Base-by-base conservation (phyloP, 257 asterid species). In the Plectranthus barbatus region DNA sequence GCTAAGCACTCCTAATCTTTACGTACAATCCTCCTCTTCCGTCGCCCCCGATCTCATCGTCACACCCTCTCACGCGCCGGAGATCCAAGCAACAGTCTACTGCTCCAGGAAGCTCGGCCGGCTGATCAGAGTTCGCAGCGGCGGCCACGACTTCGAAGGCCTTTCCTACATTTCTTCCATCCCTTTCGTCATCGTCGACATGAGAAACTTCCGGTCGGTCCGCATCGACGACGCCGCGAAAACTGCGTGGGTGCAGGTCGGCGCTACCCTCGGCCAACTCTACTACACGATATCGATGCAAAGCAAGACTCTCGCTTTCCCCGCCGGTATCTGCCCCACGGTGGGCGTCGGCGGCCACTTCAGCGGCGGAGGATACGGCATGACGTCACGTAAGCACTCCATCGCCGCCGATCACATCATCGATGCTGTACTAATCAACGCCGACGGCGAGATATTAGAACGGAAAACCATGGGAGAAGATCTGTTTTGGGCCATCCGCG, bases 141-240 rank as follows among this genome's bases (percentile, higher is more conserved):
- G 68, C 26, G 68, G 68, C 50, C 68, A 63, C 14, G 68, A 62
- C n/a, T n/a, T n/a, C n/a, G n/a, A n/a, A n/a, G n/a, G n/a, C n/a
- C n/a, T n/a, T n/a, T n/a, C n/a, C n/a, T 47, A 46, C 57, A 33
- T 19, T 19, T 47, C 57, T 21, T 21, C 3, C 0, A 12, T 4
- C 7, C 68, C 68, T 12, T 63, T 48, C 39, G 59, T 34, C 0
- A 49, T 63, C 17, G 40, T 63, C 7, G 59, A 63, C n/a, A n/a
- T n/a, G n/a, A n/a, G n/a, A n/a, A n/a, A n/a, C n/a, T n/a, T n/a
- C n/a, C n/a, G n/a, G n/a, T n/a, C n/a, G n/a, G n/a, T n/a, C n/a
- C n/a, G n/a, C n/a, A n/a, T n/a, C n/a, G n/a, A n/a, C n/a, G n/a
- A 39, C 4, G 48, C 50, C n/a, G n/a, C n/a, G n/a, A 6, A 63